Evolutionary conservation across 2,329 filamentous ascomycete species (phyloP).

Genomic region (Ophiostoma sp.): DNA sequence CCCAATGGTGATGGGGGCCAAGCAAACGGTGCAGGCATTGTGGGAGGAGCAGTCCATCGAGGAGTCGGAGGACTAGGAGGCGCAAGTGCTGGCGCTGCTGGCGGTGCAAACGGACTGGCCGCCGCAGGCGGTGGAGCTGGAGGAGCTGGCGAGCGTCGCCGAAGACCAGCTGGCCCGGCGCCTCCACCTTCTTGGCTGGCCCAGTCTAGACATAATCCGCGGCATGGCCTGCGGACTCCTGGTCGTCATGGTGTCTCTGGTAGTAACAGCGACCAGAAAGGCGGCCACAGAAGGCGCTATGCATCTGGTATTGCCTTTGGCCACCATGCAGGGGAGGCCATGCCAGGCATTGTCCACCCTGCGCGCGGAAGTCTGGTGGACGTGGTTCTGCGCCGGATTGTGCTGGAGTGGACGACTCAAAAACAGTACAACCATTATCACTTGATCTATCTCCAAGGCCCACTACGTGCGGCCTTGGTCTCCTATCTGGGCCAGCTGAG

Average conservation of each 20-base stretch:
- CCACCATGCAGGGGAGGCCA: constrained; percentile 20
- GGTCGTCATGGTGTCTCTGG: neutral
- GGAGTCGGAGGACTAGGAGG: neutral
- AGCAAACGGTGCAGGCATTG: neutral
- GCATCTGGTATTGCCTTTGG: neutral
- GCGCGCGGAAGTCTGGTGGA: constrained; percentile 53
- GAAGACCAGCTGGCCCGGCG: constrained; percentile 59
- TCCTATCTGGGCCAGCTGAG: constrained; percentile 50
- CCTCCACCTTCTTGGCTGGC: constrained; percentile 60
- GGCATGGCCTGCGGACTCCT: neutral
- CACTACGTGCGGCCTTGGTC: constrained; percentile 54
- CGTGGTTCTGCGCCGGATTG: constrained; percentile 51
- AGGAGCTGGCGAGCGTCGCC: constrained; percentile 34
- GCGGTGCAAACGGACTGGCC: neutral
- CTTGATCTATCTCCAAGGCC: constrained; percentile 55
- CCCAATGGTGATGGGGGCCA: neutral
- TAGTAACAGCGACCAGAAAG: neutral
- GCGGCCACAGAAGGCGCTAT: neutral
- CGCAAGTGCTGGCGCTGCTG: neutral
- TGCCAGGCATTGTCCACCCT: constrained; percentile 51
- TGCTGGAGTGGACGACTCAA: constrained; percentile 56
- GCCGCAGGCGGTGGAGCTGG: neutral
- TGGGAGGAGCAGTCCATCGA: neutral
- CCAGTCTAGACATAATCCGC: constrained; percentile 34
- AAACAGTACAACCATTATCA: constrained; percentile 58